Conservation (phyloP, 192 early-diverging fungal species). For the Coemansia sp. region DNA sequence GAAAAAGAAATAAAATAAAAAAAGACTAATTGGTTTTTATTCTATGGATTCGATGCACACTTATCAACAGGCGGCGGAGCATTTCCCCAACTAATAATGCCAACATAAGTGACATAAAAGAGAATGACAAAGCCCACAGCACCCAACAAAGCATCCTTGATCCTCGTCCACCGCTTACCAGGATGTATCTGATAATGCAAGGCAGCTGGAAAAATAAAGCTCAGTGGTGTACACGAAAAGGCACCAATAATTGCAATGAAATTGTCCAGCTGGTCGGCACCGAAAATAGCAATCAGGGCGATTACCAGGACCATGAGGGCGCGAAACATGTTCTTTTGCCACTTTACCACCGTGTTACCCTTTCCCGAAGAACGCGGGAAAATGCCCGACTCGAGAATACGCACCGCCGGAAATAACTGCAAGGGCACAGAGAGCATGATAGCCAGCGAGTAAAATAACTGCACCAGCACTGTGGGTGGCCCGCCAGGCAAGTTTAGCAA, state of each 20-base stretch:
- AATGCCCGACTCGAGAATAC: slow-evolving; percentile 86
- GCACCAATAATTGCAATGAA: slow-evolving; percentile 87
- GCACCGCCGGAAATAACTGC: slow-evolving; percentile 89
- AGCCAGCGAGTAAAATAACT: slow-evolving; percentile 90
- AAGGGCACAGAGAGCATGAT: slow-evolving; percentile 94
- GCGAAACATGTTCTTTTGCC: slow-evolving; percentile 86
- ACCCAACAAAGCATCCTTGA: slow-evolving; percentile 64
- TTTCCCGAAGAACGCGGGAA: slow-evolving; percentile 85
- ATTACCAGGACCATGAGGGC: slow-evolving; percentile 65
- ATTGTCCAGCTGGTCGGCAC: slow-evolving; percentile 80
- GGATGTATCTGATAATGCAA: slow-evolving; percentile 75
- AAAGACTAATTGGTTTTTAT: not conserved
- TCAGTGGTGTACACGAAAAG: slow-evolving; percentile 74
- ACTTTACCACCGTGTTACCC: slow-evolving; percentile 73
- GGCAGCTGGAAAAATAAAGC: slow-evolving; percentile 86
- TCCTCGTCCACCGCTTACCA: slow-evolving; percentile 43
- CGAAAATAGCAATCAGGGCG: slow-evolving; percentile 76
- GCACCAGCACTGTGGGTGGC: slow-evolving; percentile 66
- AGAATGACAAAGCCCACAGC: slow-evolving; percentile 73
- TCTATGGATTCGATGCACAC: slow-evolving; percentile 10
- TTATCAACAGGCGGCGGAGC: slow-evolving; percentile 30
- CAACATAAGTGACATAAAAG: slow-evolving; percentile 77
- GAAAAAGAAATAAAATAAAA: not conserved
- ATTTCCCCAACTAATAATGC: slow-evolving; percentile 47
- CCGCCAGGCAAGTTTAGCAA: slow-evolving; percentile 81